phyloP scores from a whole-genome alignment of 805 yeast genomes.

The Candida boleticola region DNA sequence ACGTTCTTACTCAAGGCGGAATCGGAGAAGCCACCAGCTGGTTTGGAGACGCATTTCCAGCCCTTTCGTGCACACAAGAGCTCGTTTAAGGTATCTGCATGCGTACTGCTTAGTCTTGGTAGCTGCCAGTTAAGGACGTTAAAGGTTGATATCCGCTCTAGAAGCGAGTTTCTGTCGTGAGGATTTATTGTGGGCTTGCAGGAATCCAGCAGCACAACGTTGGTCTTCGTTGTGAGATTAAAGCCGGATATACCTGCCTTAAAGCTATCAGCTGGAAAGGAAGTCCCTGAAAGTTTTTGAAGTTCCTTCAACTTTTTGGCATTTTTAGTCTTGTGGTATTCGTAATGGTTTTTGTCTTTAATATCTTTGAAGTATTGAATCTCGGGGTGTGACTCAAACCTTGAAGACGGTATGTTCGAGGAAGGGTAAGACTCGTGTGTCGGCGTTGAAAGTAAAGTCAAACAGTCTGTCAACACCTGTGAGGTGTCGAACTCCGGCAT shows the following conservation, averaged over 20 bases:
- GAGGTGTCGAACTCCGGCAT: conserved; percentile 15
- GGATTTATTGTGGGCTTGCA: conserved; percentile 36
- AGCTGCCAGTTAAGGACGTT: conserved; percentile 49
- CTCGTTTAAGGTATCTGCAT: conserved; percentile 33
- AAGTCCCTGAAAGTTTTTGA: neutral
- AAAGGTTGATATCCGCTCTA: conserved; percentile 43
- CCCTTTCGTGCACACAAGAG: conserved; percentile 51
- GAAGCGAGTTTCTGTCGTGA: conserved; percentile 29
- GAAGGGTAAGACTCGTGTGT: conserved; percentile 13
- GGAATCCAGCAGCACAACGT: no score
- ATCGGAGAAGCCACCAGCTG: no score
- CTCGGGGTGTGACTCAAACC: conserved; percentile 30
- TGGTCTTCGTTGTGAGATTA: no score
- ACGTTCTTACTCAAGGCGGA: conserved; percentile 27
- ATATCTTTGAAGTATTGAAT: conserved; percentile 37
- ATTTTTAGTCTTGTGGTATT: conserved; percentile 31
- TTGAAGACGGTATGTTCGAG: conserved; percentile 10
- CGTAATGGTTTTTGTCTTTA: conserved; percentile 34
- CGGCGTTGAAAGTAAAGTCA: conserved; percentile 17
- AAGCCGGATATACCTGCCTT: conserved; percentile 8
- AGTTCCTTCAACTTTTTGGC: neutral
- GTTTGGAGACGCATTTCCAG: conserved; percentile 41
- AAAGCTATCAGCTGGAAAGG: neutral
- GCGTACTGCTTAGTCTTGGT: conserved; percentile 14
- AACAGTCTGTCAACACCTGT: conserved; percentile 23